phyloP scores from a whole-genome alignment of 345 rosid genomes.

The Laguncularia racemosa region DNA sequence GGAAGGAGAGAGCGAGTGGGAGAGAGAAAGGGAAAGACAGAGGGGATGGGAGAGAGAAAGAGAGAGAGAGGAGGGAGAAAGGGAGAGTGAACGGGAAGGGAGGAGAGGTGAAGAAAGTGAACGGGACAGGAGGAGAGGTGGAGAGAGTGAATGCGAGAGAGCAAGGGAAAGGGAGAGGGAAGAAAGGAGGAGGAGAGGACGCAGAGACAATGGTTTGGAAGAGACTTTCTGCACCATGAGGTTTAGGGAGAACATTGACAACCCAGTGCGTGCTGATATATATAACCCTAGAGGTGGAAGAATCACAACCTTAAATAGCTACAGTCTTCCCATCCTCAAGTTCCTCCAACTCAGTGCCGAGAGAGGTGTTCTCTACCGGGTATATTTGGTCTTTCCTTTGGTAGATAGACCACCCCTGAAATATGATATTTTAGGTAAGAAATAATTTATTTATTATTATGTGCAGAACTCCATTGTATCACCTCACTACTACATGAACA shows the following conservation, averaged over 20 bases:
- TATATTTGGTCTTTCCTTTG: neutral
- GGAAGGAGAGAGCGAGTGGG: neutral
- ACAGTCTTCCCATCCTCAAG: conserved; percentile 45
- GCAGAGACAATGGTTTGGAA: conserved; percentile 39
- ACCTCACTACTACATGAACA: conserved; percentile 33
- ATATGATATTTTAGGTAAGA: no score
- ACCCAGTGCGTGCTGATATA: conserved; percentile 42
- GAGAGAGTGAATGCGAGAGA: conserved; percentile 1
- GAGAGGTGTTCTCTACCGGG: conserved; percentile 36
- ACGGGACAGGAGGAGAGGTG: neutral
- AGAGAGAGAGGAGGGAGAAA: no score
- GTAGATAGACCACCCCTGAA: no score
- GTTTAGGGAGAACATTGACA: conserved; percentile 33
- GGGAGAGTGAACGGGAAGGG: conserved; percentile 3
- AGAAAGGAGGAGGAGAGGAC: neutral
- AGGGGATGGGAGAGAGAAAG: no score
- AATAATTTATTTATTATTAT: no score
- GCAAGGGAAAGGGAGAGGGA: neutral
- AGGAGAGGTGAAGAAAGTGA: neutral
- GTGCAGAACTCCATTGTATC: conserved; percentile 29
- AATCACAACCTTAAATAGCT: conserved; percentile 42
- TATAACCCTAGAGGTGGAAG: conserved; percentile 64
- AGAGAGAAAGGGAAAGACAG: neutral
- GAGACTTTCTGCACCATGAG: conserved; percentile 50
- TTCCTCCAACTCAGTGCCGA: conserved; percentile 43